Percentiles rank a stretch among this genome's conserved stretches.
Conservation (phyloP, 106 monocot genomes). For the Xerophyta viscosa region DNA sequence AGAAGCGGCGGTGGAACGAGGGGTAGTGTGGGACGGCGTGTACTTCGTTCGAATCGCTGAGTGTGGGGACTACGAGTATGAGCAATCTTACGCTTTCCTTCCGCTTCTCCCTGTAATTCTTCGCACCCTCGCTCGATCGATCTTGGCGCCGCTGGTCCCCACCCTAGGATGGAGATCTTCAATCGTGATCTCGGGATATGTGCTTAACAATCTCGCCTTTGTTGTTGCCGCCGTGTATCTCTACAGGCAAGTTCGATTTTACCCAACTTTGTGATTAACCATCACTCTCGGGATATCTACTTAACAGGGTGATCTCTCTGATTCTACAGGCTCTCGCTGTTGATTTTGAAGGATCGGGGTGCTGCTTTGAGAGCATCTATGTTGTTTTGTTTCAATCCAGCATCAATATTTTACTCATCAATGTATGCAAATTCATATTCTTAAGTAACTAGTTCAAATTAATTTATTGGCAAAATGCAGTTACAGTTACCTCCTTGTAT, state of each 20-base stretch:
- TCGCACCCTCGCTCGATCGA: constrained; percentile 50
- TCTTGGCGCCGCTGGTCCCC: constrained; percentile 63
- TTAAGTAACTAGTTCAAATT: neutral
- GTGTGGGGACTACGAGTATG: constrained; percentile 93
- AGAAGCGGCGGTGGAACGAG: constrained; percentile 48
- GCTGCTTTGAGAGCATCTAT: constrained; percentile 40
- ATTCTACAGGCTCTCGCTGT: constrained; percentile 42
- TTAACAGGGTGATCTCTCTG: neutral
- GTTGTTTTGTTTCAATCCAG: constrained; percentile 68
- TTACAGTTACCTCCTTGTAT: neutral
- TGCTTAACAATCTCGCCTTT: constrained; percentile 70
- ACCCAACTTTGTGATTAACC: too few relatives aligned
- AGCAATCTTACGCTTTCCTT: constrained; percentile 88
- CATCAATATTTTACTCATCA: constrained; percentile 76
- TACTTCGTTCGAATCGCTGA: constrained; percentile 82
- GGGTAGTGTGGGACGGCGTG: constrained; percentile 87
- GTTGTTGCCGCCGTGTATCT: constrained; percentile 66
- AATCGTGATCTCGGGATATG: constrained; percentile 71
- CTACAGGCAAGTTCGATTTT: constrained; percentile 22
- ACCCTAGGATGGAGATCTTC: constrained; percentile 72
- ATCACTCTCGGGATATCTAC: too few relatives aligned
- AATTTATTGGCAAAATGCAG: too few relatives aligned
- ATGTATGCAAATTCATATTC: constrained; percentile 22
- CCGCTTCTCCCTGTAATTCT: constrained; percentile 63
- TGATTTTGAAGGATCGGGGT: constrained; percentile 38